Conservation (phyloP, 371 early-diverging fungal species). For the Rhizomucor pusillus region DNA sequence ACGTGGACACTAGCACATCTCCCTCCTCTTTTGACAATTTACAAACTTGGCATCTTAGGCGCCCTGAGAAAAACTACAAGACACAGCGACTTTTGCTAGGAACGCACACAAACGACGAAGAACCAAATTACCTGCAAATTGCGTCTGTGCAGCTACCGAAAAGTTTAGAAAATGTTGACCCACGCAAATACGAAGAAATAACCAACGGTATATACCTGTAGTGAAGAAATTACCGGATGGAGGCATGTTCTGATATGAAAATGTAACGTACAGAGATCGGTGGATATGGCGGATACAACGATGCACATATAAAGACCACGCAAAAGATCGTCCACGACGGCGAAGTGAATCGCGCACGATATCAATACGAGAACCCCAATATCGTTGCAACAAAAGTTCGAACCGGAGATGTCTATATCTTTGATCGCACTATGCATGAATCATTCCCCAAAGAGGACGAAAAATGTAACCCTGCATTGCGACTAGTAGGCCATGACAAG, state of each 20-base stretch:
- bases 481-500: conserved; percentile 86
- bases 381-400: conserved; percentile 98
- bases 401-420: conserved; percentile 93
- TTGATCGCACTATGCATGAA: conserved; percentile 96
- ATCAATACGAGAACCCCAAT: conserved; percentile 93
- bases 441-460: conserved; percentile 72
- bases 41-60: conserved; percentile 41
- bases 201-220: conserved; percentile 8
- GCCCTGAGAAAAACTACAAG: conserved; percentile 89
- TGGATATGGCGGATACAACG: conserved; percentile 73
- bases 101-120: conserved; percentile 97
- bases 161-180: conserved; percentile 64
- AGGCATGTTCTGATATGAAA: too few relatives aligned
- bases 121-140: conserved; percentile 96
- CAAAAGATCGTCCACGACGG: conserved; percentile 96
- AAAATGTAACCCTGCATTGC: conserved; percentile 83
- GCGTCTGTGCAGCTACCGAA: conserved; percentile 90
- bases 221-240: neutral
- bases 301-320: conserved; percentile 82
- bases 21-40: neutral
- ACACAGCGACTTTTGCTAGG: conserved; percentile 88
- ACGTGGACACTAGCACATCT: neutral
- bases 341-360: conserved; percentile 95
- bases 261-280: conserved; percentile 62
- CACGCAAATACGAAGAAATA: conserved; percentile 65